These are phyloP conservation scores for Colletotrichum chlorophyti DNA, from an alignment of 2,329 filamentous ascomycete species.

Conservation along the genomic window DNA sequence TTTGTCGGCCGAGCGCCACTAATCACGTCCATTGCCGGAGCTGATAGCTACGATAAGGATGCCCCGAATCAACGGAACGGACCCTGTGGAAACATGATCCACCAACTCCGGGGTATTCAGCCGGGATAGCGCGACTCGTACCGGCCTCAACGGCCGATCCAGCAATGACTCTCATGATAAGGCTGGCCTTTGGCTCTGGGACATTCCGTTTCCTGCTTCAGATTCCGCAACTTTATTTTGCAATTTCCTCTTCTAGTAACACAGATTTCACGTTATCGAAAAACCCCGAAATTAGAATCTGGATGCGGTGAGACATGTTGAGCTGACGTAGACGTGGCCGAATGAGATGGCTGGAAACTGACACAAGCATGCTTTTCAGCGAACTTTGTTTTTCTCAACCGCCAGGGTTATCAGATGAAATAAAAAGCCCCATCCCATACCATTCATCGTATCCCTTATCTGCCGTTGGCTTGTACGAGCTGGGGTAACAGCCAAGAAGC, in stretches of 20 bases:
- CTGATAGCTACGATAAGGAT: neutral
- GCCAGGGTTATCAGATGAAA: conserved; percentile 15
- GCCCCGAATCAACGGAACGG: neutral
- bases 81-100: neutral
- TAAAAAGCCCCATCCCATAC: no score
- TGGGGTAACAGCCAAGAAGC: neutral
- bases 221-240: no score
- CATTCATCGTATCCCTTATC: conserved; percentile 22
- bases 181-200: neutral
- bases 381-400: neutral
- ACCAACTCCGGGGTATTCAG: neutral
- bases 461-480: conserved; percentile 3
- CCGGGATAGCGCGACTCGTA: neutral
- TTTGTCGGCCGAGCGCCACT: neutral
- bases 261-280: no score
- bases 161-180: neutral
- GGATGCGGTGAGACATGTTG: neutral
- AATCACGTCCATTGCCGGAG: neutral
- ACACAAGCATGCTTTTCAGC: conserved; percentile 4
- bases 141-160: neutral
- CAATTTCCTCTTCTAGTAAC: no score
- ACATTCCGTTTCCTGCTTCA: neutral
- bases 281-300: no score
- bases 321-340: conserved; percentile 8
- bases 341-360: conserved; percentile 1